Conservation (phyloP, 148 eudicot species). For the Pouteria glomerata region DNA sequence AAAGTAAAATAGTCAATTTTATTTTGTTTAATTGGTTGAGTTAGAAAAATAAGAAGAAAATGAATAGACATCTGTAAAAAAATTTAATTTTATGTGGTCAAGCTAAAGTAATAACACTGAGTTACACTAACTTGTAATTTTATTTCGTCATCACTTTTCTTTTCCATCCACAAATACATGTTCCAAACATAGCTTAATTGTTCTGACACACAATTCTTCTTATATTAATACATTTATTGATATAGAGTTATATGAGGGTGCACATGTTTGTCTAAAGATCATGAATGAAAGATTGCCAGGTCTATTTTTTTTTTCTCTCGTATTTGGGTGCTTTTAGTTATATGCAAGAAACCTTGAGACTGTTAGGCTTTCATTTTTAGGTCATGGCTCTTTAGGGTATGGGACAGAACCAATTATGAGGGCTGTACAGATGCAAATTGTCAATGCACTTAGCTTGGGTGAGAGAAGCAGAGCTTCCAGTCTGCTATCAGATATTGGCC, state of each 20-base stretch:
- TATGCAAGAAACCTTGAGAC: slow-evolving; percentile 4
- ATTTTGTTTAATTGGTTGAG: no score
- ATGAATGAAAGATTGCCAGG: background rate
- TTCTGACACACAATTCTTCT: no score
- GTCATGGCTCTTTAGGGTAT: slow-evolving; percentile 23
- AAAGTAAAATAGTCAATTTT: no score
- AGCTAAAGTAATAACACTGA: no score
- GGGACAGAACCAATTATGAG: slow-evolving; percentile 22
- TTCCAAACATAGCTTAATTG: no score
- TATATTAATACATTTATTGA: no score
- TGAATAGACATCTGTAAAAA: no score
- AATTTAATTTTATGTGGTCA: no score
- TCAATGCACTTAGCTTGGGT: slow-evolving; percentile 66
- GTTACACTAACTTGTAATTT: no score
- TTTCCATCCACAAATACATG: no score
- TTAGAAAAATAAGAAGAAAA: no score
- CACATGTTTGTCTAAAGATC: background rate
- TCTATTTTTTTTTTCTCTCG: background rate
- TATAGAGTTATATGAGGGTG: background rate
- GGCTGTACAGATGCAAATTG: slow-evolving; percentile 43
- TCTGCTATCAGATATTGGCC: slow-evolving; percentile 44
- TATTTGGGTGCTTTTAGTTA: background rate
- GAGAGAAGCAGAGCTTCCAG: slow-evolving; percentile 56
- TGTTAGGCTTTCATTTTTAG: slow-evolving; percentile 26
- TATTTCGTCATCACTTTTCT: no score